Evolutionary conservation across 768 basidiomycete species (phyloP).

Genomic region (Sporobolomyces phaffii): DNA sequence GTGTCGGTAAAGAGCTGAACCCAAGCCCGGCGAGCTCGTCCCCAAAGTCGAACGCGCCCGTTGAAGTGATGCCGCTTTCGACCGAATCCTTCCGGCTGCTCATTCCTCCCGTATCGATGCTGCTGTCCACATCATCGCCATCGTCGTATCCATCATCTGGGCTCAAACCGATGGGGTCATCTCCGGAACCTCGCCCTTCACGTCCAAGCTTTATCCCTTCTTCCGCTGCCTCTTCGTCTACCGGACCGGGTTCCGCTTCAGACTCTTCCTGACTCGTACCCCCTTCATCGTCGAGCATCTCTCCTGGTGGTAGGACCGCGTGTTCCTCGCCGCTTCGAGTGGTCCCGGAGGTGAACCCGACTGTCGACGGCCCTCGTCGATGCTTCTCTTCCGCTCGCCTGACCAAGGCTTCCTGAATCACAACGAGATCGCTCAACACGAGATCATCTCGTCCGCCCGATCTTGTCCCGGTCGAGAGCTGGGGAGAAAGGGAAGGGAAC

Average conservation of each 20-base stretch:
- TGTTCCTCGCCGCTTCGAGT: no score
- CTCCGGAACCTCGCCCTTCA: neutral
- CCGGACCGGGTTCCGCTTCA: no score
- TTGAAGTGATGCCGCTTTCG: neutral
- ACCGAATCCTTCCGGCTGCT: neutral
- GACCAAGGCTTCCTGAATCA: constrained; percentile 29
- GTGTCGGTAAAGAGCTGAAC: neutral
- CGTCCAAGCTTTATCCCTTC: neutral
- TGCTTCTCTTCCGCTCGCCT: constrained; percentile 8
- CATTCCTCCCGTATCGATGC: neutral
- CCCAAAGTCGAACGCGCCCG: constrained; percentile 3
- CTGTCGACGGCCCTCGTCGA: neutral
- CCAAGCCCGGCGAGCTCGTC: constrained; percentile 23
- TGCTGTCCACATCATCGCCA: neutral
- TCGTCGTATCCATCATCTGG: neutral
- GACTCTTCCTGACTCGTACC: no score
- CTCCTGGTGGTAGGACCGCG: no score
- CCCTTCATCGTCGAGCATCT: neutral
- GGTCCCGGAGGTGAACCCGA: no score
- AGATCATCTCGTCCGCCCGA: neutral
- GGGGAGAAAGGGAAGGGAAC: no score
- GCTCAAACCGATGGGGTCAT: no score
- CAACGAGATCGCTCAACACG: constrained; percentile 9
- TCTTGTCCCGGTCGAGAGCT: no score
- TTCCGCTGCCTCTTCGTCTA: no score